A percentile compares a stretch with the other conserved stretches of the same genome.
Conservation (phyloP, 2,329 filamentous ascomycete genomes). For the Aureobasidium pullulans region DNA sequence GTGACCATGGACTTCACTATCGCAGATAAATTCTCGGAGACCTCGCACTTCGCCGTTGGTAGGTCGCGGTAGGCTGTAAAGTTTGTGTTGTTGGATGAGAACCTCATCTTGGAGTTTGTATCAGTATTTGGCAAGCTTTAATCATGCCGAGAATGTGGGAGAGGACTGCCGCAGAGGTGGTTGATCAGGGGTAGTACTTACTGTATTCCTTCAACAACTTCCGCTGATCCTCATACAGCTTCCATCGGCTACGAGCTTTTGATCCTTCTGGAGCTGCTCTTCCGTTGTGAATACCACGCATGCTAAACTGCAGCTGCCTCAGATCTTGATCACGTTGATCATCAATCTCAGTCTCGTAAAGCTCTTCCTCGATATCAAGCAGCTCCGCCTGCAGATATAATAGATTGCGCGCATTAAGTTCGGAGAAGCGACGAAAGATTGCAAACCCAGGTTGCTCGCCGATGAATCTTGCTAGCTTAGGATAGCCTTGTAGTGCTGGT, state of each 20-base stretch:
- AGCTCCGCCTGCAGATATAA: conserved; percentile 24
- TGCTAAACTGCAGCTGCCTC: conserved; percentile 17
- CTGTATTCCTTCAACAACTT: conserved; percentile 16
- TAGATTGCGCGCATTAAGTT: conserved; percentile 21
- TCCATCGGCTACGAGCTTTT: neutral
- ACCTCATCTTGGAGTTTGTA: neutral
- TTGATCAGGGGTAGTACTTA: neutral
- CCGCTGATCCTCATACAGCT: conserved; percentile 10
- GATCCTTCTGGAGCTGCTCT: neutral
- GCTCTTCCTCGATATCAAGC: conserved; percentile 19
- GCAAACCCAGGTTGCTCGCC: conserved; percentile 18
- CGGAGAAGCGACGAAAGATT: conserved; percentile 21
- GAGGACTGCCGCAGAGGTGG: no score
- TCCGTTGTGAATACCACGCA: neutral
- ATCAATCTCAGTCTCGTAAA: conserved; percentile 18
- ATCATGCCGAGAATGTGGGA: no score
- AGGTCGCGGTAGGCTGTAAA: conserved; percentile 1
- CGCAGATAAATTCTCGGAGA: conserved; percentile 8
- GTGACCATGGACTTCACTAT: neutral
- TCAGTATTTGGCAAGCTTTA: neutral
- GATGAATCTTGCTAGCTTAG: conserved; percentile 18
- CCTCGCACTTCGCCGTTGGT: conserved; percentile 2
- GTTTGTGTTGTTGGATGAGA: conserved; percentile 5
- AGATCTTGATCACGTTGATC: conserved; percentile 14
- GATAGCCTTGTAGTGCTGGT: conserved; percentile 19